These are phyloP conservation scores for Solanum clarkiae DNA, from an alignment of 257 asterid genomes.

Conservation along the genomic window DNA sequence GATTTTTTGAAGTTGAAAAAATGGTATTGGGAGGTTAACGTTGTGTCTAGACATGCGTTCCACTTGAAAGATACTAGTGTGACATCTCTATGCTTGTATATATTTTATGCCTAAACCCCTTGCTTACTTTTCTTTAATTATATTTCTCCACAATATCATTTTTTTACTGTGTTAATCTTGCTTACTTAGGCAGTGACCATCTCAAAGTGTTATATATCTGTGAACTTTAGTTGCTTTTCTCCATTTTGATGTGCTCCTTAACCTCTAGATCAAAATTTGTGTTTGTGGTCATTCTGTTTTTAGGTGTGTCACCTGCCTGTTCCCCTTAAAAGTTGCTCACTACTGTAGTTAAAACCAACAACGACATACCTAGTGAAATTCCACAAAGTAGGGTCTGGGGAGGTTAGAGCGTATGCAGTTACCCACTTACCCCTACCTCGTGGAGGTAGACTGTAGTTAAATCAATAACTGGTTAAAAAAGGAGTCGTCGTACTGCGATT, in stretches of 20 bases:
- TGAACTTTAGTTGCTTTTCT: background rate
- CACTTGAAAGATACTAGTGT: background rate
- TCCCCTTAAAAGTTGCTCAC: background rate
- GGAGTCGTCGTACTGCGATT: background rate
- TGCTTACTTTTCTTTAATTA: too few relatives aligned
- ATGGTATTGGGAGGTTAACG: background rate
- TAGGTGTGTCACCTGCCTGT: background rate
- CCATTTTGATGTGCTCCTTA: background rate
- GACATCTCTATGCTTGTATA: too few relatives aligned
- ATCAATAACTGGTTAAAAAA: background rate
- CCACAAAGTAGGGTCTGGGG: background rate
- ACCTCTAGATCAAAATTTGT: background rate
- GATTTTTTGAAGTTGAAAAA: background rate
- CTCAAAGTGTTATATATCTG: background rate
- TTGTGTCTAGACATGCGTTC: background rate
- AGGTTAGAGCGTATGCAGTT: background rate
- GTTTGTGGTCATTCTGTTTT: background rate
- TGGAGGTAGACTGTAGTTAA: background rate
- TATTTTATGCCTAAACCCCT: too few relatives aligned
- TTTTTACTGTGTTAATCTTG: background rate
- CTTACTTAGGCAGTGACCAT: background rate
- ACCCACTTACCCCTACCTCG: background rate
- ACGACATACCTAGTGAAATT: background rate
- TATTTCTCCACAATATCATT: background rate
- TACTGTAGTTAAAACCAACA: background rate